Evolutionary conservation across 2,329 filamentous ascomycete species (phyloP).

Genomic region (Diaporthe vexans): DNA sequence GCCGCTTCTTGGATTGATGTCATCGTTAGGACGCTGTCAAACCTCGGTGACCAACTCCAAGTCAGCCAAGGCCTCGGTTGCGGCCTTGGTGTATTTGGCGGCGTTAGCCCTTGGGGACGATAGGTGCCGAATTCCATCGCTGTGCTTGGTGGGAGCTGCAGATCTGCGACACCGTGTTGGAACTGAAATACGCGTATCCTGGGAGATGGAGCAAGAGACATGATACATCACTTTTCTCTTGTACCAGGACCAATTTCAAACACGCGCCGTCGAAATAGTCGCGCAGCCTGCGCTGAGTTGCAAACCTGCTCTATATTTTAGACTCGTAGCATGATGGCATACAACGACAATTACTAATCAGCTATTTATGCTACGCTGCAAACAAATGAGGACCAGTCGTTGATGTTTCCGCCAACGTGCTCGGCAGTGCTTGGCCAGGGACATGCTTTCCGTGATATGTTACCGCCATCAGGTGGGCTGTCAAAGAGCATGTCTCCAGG

Average conservation of each 20-base stretch:
- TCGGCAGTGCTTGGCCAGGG: constrained; percentile 9
- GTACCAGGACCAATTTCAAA: background rate
- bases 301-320: background rate
- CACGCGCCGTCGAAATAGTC: background rate
- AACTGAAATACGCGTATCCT: background rate
- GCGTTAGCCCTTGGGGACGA: background rate
- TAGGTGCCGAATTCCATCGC: background rate
- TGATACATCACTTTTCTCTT: background rate
- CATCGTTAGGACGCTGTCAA: background rate
- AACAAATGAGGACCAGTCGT: constrained; percentile 5
- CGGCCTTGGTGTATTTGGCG: background rate
- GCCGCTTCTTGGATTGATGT: background rate
- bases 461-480: background rate
- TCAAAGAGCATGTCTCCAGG: constrained; percentile 21
- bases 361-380: background rate
- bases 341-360: background rate
- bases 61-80: background rate
- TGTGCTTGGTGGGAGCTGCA: background rate
- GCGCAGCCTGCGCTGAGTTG: background rate
- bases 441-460: constrained; percentile 18
- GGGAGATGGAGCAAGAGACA: background rate
- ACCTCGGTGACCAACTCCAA: constrained; percentile 7
- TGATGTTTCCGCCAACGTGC: background rate
- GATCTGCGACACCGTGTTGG: background rate
- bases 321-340: background rate